Evolutionary conservation across 106 monocot species (phyloP).

Genomic region (Dendrobium huoshanense): DNA sequence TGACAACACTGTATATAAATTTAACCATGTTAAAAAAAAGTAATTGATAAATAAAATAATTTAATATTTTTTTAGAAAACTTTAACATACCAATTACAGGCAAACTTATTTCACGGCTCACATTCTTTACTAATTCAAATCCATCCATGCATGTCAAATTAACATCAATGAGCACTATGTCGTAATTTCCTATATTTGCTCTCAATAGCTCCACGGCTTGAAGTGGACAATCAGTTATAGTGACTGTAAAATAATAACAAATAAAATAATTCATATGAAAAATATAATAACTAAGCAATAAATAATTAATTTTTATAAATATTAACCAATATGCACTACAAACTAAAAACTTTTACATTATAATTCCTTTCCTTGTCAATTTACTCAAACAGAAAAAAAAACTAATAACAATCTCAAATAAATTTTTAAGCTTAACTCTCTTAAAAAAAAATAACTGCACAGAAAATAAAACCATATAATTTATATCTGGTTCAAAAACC

Average conservation of each 20-base stretch:
- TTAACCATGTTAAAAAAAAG: not conserved
- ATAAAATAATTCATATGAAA: too few relatives aligned
- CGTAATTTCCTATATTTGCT: conserved; percentile 32
- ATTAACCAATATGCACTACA: too few relatives aligned
- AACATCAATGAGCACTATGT: conserved; percentile 47
- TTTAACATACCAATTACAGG: conserved; percentile 56
- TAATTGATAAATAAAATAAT: not conserved
- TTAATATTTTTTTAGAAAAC: not conserved
- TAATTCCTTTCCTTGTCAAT: too few relatives aligned
- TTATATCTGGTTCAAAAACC: too few relatives aligned
- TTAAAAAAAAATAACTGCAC: too few relatives aligned
- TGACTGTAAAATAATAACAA: not conserved
- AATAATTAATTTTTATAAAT: too few relatives aligned
- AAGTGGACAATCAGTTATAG: not conserved
- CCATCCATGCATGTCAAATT: conserved; percentile 59
- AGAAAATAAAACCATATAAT: too few relatives aligned
- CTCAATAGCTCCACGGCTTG: conserved; percentile 40
- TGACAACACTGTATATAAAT: conserved; percentile 54
- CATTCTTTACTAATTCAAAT: conserved; percentile 38
- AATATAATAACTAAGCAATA: too few relatives aligned
- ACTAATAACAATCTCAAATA: too few relatives aligned
- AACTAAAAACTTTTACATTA: too few relatives aligned
- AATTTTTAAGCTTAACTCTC: too few relatives aligned
- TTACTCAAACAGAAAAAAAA: too few relatives aligned
- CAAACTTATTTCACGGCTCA: conserved; percentile 48